A percentile compares a stretch with the other conserved stretches of the same genome.
phyloP scores from a whole-genome alignment of 1,284 basidiomycete genomes.

The Ganoderma leucocontextum region DNA sequence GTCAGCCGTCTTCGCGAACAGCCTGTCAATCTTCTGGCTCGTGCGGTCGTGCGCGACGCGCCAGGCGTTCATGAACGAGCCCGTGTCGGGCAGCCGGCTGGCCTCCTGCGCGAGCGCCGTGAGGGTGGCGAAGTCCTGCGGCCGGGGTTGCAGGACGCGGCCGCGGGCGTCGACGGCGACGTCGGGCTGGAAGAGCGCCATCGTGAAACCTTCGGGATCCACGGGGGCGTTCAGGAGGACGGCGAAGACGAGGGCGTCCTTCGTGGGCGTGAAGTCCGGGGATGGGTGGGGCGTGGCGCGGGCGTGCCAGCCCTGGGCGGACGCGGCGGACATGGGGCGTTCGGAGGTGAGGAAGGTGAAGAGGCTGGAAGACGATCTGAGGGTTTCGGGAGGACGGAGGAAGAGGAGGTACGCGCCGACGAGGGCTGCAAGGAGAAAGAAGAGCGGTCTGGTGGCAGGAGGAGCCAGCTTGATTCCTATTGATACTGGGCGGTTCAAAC shows the following conservation, averaged over 20 bases:
- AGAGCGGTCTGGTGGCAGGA: conserved; percentile 17
- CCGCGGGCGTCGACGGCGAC: conserved; percentile 53
- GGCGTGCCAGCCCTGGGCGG: conserved; percentile 44
- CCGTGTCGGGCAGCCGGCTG: conserved; percentile 42
- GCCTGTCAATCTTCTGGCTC: conserved; percentile 49
- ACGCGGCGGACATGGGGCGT: conserved; percentile 20
- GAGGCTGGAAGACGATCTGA: background rate
- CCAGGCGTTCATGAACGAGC: conserved; percentile 54
- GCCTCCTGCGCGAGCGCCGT: conserved; percentile 41
- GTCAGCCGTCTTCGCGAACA: conserved; percentile 40
- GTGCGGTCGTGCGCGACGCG: conserved; percentile 44
- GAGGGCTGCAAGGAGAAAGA: conserved; percentile 25
- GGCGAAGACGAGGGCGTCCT: conserved; percentile 45
- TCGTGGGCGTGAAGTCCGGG: conserved; percentile 45
- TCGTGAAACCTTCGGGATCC: conserved; percentile 51
- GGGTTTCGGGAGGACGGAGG: conserved; percentile 12
- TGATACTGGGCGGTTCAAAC: background rate
- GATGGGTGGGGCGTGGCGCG: conserved; percentile 45
- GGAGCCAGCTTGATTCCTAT: conserved; percentile 26
- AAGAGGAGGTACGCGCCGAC: conserved; percentile 28
- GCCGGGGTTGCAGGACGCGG: conserved; percentile 43
- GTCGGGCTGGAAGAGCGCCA: conserved; percentile 50
- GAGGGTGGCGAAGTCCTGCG: conserved; percentile 47
- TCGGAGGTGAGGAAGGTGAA: conserved; percentile 3
- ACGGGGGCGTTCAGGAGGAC: conserved; percentile 50